Base-by-base conservation (phyloP, 2,329 filamentous ascomycete species). In the Phoma sp. region DNA sequence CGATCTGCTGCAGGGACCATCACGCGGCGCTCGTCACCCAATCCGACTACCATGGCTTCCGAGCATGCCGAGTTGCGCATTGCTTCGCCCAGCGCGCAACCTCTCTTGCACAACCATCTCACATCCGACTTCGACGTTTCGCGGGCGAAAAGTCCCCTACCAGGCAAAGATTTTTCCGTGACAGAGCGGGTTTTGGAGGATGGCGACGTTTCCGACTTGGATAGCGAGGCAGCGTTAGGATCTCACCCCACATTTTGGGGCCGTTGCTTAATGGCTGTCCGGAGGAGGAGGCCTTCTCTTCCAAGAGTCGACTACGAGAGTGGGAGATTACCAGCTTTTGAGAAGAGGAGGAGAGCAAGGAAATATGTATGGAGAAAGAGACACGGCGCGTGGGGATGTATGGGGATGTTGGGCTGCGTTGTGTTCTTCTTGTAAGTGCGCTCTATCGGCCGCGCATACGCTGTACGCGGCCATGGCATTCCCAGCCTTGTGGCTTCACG, bases 341-440 rank as follows among this genome's bases (percentile, higher is more conserved):
- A 66, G 26, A 67, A 66, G 59, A 63, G 45, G 23, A 45, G 45
- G 21, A 33, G 56, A 60, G 49, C 21, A 43, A 40, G 14, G 42
- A 60, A 46, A 25, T 60, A 54, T 34, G 51, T 50, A n/a, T 60
- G 61, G 47, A 65, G 53, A 29, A 70, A 55, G 53, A 62, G 57
- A 34, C 42, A 61, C 51, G 57, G 60, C 25, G 53, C 51, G 17
- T 64, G 45, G 51, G 53, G 56, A 7, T 64, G 60, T 53, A 37
- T 67, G 45, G 56, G 53, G 15, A 25, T 68, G 9, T 58, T 65
- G 2, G 45, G 67, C 43, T 46, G 65, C 15, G 46, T 69, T 11
- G 37, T 74, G 7, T 60, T 63, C 48, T 65, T 74, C 52, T 74
- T 74, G 72, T 74, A 67, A 68, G 72, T 65, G 28, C n/a, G 65